Percentiles rank a stretch among this genome's conserved stretches.
phyloP scores from a whole-genome alignment of 345 rosid genomes.

The Sonneratia alba region DNA sequence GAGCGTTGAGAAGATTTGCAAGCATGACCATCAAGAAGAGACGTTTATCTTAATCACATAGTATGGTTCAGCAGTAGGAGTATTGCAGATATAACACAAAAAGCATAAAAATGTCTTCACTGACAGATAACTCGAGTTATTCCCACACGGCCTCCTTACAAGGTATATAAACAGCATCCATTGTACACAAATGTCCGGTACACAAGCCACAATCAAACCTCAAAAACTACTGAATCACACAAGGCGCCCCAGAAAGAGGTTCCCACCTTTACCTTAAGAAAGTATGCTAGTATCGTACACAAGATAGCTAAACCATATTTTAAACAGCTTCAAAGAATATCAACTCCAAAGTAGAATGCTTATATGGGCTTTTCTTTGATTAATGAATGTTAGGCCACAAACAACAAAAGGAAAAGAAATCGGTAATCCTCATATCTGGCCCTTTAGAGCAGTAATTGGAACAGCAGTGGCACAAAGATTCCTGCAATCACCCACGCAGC shows the following conservation, averaged over 20 bases:
- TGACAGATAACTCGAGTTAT: background rate
- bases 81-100: background rate
- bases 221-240: background rate
- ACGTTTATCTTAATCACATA: too few species aligned
- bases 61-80: too few species aligned
- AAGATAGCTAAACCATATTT: background rate
- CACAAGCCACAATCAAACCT: background rate
- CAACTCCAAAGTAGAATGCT: background rate
- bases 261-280: background rate
- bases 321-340: conserved; percentile 1
- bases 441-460: conserved; percentile 6
- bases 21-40: background rate
- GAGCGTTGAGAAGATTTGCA: background rate
- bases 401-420: background rate
- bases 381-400: background rate
- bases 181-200: background rate
- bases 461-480: conserved; percentile 2
- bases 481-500: conserved; percentile 8
- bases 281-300: background rate
- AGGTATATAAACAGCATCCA: background rate
- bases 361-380: background rate
- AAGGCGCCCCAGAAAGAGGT: background rate
- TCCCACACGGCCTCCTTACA: background rate
- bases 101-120: background rate
- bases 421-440: background rate